Percentiles rank a stretch among this genome's conserved stretches.
Conservation (phyloP, 2,329 filamentous ascomycete genomes). For the Epichloe coenophiala region DNA sequence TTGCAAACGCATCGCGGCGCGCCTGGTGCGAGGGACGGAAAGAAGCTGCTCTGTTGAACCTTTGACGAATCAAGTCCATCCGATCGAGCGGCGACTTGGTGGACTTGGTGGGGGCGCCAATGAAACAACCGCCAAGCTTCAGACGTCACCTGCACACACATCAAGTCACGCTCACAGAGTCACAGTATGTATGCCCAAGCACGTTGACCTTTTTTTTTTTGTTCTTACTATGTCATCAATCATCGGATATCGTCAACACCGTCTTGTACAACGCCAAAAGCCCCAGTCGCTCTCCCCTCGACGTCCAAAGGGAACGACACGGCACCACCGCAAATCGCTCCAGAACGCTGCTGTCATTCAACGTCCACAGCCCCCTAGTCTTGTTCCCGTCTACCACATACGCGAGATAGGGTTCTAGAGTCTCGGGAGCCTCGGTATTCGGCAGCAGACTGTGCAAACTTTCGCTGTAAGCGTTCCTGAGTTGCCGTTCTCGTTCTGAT, state of each 20-base stretch:
- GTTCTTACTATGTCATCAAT: background rate
- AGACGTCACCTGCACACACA: no score
- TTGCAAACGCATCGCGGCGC: no score
- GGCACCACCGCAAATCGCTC: slow-evolving; percentile 16
- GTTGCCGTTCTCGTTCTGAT: background rate
- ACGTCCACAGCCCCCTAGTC: slow-evolving; percentile 8
- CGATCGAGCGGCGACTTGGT: no score
- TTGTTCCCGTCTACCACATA: slow-evolving; percentile 18
- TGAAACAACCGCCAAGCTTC: no score
- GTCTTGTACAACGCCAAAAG: slow-evolving; percentile 21
- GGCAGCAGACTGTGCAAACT: slow-evolving; percentile 1
- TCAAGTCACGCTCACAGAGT: no score
- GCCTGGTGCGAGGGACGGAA: no score
- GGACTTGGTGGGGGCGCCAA: no score
- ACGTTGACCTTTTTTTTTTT: no score
- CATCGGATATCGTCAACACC: slow-evolving; percentile 2
- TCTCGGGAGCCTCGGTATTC: background rate
- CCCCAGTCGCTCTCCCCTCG: slow-evolving; percentile 16
- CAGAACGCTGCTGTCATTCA: background rate
- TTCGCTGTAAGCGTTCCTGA: background rate
- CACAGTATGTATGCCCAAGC: no score
- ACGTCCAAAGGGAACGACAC: slow-evolving; percentile 24
- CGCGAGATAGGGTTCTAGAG: slow-evolving; percentile 16
- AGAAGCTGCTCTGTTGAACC: no score
- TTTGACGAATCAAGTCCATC: no score